These are phyloP conservation scores for Gaillardinia entomophila DNA, from an alignment of 805 yeast genomes.

Conservation along the genomic window DNA sequence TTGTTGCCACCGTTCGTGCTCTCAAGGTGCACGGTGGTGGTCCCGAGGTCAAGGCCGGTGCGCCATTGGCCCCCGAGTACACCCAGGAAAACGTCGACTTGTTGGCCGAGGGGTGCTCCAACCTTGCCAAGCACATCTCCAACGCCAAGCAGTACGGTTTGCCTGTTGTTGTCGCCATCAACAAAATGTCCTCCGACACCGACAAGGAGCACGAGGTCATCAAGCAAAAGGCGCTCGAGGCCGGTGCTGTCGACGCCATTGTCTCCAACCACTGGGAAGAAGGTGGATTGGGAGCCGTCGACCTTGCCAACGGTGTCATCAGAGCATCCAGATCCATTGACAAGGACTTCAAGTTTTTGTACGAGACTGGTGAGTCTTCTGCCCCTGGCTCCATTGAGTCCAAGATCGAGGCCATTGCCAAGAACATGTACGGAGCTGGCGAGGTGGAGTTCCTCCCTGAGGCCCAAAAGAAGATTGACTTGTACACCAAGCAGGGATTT, in stretches of 20 bases:
- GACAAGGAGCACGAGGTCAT: conserved; percentile 64
- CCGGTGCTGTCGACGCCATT: conserved; percentile 77
- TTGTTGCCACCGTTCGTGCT: conserved; percentile 83
- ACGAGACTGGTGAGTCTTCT: conserved; percentile 50
- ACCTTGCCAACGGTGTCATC: conserved; percentile 66
- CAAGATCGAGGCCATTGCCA: conserved; percentile 61
- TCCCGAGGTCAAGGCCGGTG: conserved; percentile 83
- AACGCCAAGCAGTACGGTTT: conserved; percentile 69
- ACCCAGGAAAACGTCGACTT: conserved; percentile 65
- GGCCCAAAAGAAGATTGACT: conserved; percentile 64
- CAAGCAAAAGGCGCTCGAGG: conserved; percentile 60
- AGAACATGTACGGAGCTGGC: conserved; percentile 73
- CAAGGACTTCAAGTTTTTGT: conserved; percentile 47
- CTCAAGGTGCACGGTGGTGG: conserved; percentile 86
- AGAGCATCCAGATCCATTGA: conserved; percentile 48
- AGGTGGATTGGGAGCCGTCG: conserved; percentile 79
- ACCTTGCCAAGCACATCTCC: conserved; percentile 69
- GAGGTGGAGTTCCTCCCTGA: conserved; percentile 63
- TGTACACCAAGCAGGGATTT: conserved; percentile 69
- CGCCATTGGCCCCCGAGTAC: conserved; percentile 69
- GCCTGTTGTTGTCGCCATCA: conserved; percentile 79
- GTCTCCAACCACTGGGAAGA: conserved; percentile 83
- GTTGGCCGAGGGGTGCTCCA: conserved; percentile 64
- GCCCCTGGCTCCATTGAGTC: conserved; percentile 44
- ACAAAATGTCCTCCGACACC: conserved; percentile 71